Evolutionary conservation across 2,329 filamentous ascomycete genomes (phyloP).

Genomic region (Aspergillus novofumigatus): DNA sequence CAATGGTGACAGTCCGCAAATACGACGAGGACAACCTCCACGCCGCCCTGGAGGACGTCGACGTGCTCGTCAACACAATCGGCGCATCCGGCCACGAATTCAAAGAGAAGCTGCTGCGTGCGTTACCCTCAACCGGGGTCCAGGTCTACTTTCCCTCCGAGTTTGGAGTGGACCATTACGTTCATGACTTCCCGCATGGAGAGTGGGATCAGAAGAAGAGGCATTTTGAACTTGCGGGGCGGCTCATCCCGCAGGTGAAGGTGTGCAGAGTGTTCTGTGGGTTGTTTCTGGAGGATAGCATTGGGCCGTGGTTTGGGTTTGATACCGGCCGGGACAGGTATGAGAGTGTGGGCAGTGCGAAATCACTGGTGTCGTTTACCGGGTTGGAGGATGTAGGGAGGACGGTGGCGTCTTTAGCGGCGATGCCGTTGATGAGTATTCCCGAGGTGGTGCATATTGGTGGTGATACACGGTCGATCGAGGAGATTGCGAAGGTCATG

Average conservation of each 20-base stretch:
- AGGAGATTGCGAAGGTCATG: slow-evolving; percentile 25
- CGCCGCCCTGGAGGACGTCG: slow-evolving; percentile 23
- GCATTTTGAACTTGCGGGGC: slow-evolving; percentile 20
- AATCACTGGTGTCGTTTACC: slow-evolving; percentile 27
- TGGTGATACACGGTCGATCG: slow-evolving; percentile 22
- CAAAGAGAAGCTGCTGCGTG: slow-evolving; percentile 24
- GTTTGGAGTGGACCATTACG: slow-evolving; percentile 37
- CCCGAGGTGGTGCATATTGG: slow-evolving; percentile 24
- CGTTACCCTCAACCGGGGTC: slow-evolving; percentile 21
- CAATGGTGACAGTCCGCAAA: slow-evolving; percentile 12
- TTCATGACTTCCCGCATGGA: slow-evolving; percentile 32
- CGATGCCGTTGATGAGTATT: slow-evolving; percentile 14
- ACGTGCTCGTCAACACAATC: slow-evolving; percentile 31
- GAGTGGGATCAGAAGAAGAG: slow-evolving; percentile 33
- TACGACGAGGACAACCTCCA: slow-evolving; percentile 20
- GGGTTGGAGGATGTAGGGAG: slow-evolving; percentile 28
- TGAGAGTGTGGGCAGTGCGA: slow-evolving; percentile 23
- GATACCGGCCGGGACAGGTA: slow-evolving; percentile 25
- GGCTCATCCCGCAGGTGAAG: slow-evolving; percentile 15
- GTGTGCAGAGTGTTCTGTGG: slow-evolving; percentile 30
- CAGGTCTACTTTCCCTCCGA: slow-evolving; percentile 36
- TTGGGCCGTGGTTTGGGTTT: slow-evolving; percentile 35
- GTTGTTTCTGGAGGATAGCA: slow-evolving; percentile 31
- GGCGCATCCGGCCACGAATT: slow-evolving; percentile 24
- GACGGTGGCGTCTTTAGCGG: slow-evolving; percentile 25